Evolutionary conservation across 2,329 filamentous ascomycete genomes (phyloP).

Genomic region (Tolypocladium ophioglossoides): DNA sequence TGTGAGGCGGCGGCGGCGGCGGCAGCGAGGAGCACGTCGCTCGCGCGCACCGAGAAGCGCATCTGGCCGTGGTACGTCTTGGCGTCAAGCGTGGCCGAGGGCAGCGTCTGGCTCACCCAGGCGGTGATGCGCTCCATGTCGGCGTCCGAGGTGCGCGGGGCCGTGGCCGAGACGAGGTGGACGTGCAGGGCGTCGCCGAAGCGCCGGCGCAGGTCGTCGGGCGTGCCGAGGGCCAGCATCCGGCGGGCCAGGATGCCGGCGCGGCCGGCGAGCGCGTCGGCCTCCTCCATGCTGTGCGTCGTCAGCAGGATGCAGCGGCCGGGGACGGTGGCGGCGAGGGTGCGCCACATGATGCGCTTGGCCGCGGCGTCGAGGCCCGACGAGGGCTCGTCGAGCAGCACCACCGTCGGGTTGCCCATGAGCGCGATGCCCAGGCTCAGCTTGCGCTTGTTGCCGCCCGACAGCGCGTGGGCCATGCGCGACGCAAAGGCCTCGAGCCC

Average conservation of each 20-base stretch:
- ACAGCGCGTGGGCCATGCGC: constrained; percentile 69
- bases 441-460: constrained; percentile 91
- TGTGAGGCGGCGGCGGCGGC: background rate
- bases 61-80: constrained; percentile 79
- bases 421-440: constrained; percentile 79
- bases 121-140: constrained; percentile 56
- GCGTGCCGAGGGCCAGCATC: constrained; percentile 78
- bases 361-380: constrained; percentile 84
- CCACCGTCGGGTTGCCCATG: constrained; percentile 81
- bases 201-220: constrained; percentile 57
- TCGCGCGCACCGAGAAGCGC: constrained; percentile 64
- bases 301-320: constrained; percentile 81
- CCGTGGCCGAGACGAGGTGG: constrained; percentile 65
- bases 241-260: constrained; percentile 77
- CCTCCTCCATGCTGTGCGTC: constrained; percentile 93
- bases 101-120: constrained; percentile 56
- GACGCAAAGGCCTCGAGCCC: constrained; percentile 60
- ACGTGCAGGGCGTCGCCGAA: constrained; percentile 75
- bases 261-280: constrained; percentile 72
- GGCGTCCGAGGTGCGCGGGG: constrained; percentile 58
- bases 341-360: constrained; percentile 90
- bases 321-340: constrained; percentile 59
- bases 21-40: constrained; percentile 19
- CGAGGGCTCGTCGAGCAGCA: constrained; percentile 82
- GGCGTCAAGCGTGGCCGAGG: constrained; percentile 56